Base-by-base conservation (phyloP, 176 grass and related monocot species). In the Oryza australiensis region DNA sequence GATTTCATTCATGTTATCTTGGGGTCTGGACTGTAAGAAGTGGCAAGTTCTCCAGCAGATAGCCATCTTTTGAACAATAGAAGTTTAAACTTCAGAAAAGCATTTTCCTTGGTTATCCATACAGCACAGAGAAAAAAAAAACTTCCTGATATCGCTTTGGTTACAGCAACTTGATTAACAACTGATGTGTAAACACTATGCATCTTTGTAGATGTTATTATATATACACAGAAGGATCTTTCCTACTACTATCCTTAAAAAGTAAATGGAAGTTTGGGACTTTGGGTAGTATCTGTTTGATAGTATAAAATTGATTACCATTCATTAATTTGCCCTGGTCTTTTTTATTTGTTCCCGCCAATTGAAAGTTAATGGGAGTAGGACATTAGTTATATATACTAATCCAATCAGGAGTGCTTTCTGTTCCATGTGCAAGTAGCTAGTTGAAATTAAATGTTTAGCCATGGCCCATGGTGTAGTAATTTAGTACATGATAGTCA, bases 381-480 rank as follows among this genome's bases (percentile, higher is more conserved):
- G 51, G 20, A 55, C 51, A 55, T 55, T 46, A 3, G 11, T 81
- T 22, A 68, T 11, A 75, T 24, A 8, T 60, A 60, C 8, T 24
- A 60, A 60, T 60, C 10, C 7, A 60, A 60, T 24, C 22, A 24
- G 40, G 49, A 13, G 9, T 49, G 55, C 23, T 24, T 59, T 76
- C 68, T 26, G 67, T 45, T 28, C 26, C 46, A 66, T 28, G 41
- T 75, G n/a, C 10, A 76, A 48, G 12, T 84, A 75, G 41, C 62
- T 57, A 23, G 72, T 68, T 48, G 40, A 78, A 27, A 20, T 3
- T 66, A 65, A 15, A 22, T 64, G 26, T 26, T 72, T 28, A 43
- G 33, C 57, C 35, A 20, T 35, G 20, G 2, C 43, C 24, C 26
- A 49, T 0, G 10, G 11, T 48, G 45, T 15, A 27, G 24, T 43